phyloP scores from a whole-genome alignment of 176 grass and related monocot genomes.

The Pharus latifolius region DNA sequence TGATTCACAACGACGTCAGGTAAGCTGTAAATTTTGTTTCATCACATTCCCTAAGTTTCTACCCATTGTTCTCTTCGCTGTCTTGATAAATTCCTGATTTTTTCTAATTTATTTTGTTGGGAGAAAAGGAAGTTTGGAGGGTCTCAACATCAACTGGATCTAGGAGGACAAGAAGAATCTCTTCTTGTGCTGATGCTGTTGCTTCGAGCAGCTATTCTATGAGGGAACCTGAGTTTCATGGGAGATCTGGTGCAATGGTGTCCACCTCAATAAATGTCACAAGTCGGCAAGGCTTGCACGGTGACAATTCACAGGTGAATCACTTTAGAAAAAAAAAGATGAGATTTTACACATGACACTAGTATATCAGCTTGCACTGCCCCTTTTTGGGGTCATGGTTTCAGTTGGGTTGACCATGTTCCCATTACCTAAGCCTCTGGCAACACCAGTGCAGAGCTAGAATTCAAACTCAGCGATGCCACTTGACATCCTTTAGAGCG shows the following conservation, averaged over 20 bases:
- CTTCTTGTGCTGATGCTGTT: conserved; percentile 59
- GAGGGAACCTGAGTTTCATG: conserved; percentile 57
- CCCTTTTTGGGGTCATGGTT: not conserved
- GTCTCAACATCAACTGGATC: conserved; percentile 91
- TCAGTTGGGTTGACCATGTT: not conserved
- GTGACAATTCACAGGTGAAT: conserved; percentile 63
- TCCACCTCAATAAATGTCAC: conserved; percentile 34
- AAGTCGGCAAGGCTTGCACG: conserved; percentile 33
- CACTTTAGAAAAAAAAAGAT: not conserved
- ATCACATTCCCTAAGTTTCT: not conserved
- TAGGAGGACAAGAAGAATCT: conserved; percentile 69
- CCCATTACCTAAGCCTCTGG: too few species aligned
- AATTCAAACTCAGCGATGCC: too few species aligned
- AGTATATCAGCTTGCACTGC: not conserved
- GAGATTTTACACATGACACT: not conserved
- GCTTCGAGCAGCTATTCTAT: conserved; percentile 66
- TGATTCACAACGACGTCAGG: conserved; percentile 96
- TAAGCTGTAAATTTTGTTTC: conserved; percentile 12
- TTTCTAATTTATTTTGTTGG: conserved; percentile 12
- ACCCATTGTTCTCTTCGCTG: not conserved
- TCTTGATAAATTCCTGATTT: conserved; percentile 2
- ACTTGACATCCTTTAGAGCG: too few species aligned
- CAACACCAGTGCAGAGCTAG: too few species aligned
- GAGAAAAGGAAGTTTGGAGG: conserved; percentile 89
- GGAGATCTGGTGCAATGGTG: conserved; percentile 42